Evolutionary conservation across 2,329 filamentous ascomycete genomes (phyloP).

Genomic region (Aspergillus costaricaensis): DNA sequence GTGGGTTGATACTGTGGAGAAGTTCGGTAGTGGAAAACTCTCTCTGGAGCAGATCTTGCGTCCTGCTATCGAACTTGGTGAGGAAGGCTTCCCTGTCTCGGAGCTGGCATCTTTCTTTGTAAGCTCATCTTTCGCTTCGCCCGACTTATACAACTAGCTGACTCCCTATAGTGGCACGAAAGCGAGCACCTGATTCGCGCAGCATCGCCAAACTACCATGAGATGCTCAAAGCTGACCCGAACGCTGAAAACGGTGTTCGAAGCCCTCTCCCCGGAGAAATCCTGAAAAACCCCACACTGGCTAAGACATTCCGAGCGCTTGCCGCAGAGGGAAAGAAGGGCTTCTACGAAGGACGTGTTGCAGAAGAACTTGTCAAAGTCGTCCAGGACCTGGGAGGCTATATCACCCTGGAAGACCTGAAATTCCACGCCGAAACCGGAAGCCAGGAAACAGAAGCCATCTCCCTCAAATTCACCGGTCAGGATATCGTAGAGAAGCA

Average conservation of each 20-base stretch:
- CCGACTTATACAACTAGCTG: background rate
- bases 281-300: slow-evolving; percentile 82
- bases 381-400: slow-evolving; percentile 72
- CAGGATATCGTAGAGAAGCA: slow-evolving; percentile 59
- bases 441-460: slow-evolving; percentile 79
- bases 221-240: slow-evolving; percentile 82
- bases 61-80: slow-evolving; percentile 82
- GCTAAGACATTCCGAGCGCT: slow-evolving; percentile 79
- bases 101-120: slow-evolving; percentile 73
- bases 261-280: slow-evolving; percentile 76
- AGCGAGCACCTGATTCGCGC: slow-evolving; percentile 64
- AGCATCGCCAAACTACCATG: slow-evolving; percentile 81
- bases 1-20: slow-evolving; percentile 86
- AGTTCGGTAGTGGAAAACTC: slow-evolving; percentile 85
- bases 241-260: slow-evolving; percentile 68
- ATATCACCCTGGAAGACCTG: slow-evolving; percentile 77
- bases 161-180: slow-evolving; percentile 64
- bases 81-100: slow-evolving; percentile 86
- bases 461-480: slow-evolving; percentile 75
- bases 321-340: slow-evolving; percentile 78
- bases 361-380: slow-evolving; percentile 80
- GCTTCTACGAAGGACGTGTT: slow-evolving; percentile 85
- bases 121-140: slow-evolving; percentile 37
- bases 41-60: slow-evolving; percentile 73
- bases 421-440: slow-evolving; percentile 71